Evolutionary conservation across 768 basidiomycete genomes (phyloP), one percentile per base, ranked within the genome.

Genomic region (Lactarius tabidus): DNA sequence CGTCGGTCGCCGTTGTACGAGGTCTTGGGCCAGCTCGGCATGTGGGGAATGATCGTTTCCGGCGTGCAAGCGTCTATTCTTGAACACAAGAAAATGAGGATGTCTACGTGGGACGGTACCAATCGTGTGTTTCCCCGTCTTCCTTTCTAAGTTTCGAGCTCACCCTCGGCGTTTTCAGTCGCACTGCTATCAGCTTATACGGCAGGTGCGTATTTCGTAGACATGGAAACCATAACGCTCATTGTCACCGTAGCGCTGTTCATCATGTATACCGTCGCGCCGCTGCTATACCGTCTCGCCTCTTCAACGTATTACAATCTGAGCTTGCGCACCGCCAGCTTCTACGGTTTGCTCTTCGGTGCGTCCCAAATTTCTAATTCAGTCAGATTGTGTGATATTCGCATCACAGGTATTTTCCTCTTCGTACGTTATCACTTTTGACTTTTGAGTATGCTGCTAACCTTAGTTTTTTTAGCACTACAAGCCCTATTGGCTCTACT

Each of bases 221-320:
- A 26, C 48, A 26, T 12, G 72, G 31, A 10, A 23, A 29, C 57
- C 26, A 53, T 35, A 39, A 31, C 6, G 3, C n/a, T 57, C 43
- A 62, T 55, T 12, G 6, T 23, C 26, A 39, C 26, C 6, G 36
- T 52, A 83, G 91, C 93, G 1, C 88, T 94, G 92, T 79, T 90
- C 63, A 86, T 92, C 67, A 74, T 95, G 59, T 95, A 95, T 73
- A 93, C 91, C 43, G 83, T 89, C 54, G 90, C 93, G 6, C 92
- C 92, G n/a, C 68, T 93, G 69, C 75, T 95, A 39, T 94, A 93
- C 75, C 88, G 93, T 63, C 80, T 90, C 74, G 88, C 93, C 14
- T 93, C 92, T 0, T 91, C 91, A n/a, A 85, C 90, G 9, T 94
- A 86, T 78, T 94, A 86, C 77, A 94, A 94, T 72, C 80, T 94